A percentile compares a stretch with the other conserved stretches of the same genome.
Conservation (phyloP, 306 rosid genomes). For the Fagus sylvatica region DNA sequence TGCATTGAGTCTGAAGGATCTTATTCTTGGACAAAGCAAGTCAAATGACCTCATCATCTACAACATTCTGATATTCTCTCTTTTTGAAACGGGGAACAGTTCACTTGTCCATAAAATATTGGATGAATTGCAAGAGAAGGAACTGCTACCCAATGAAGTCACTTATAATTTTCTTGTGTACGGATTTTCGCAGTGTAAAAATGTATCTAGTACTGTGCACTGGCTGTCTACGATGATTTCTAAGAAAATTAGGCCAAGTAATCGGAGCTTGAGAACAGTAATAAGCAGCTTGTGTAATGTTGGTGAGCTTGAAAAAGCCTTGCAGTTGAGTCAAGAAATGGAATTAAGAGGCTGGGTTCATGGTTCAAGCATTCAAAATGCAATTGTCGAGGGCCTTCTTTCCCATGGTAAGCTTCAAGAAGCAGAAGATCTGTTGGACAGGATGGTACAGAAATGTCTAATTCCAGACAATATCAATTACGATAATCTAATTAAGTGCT, state of each 20-base stretch:
- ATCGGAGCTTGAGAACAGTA: constrained; percentile 62
- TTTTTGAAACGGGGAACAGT: constrained; percentile 51
- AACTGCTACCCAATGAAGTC: constrained; percentile 53
- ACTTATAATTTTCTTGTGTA: constrained; percentile 69
- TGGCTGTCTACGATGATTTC: constrained; percentile 66
- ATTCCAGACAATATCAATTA: constrained; percentile 64
- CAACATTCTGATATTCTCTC: constrained; percentile 73
- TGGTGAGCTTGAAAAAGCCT: constrained; percentile 59
- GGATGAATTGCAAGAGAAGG: constrained; percentile 56
- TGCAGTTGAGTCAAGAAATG: constrained; percentile 68
- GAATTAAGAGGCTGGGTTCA: constrained; percentile 67
- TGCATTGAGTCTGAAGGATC: constrained; percentile 56
- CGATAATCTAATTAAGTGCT: constrained; percentile 58
- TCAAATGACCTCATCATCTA: constrained; percentile 42
- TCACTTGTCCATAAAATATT: constrained; percentile 42
- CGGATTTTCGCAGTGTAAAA: constrained; percentile 63
- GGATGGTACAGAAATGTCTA: constrained; percentile 60
- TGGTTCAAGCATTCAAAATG: constrained; percentile 61
- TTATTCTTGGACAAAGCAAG: constrained; percentile 56
- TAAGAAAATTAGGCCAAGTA: constrained; percentile 58
- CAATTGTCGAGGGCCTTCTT: constrained; percentile 59
- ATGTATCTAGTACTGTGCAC: constrained; percentile 46
- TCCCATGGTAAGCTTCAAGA: constrained; percentile 56
- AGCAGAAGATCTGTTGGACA: constrained; percentile 65
- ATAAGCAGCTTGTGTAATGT: constrained; percentile 54